Percentiles rank a stretch among this genome's conserved stretches.
phyloP scores from a whole-genome alignment of 257 asterid species.

The Mitragyna speciosa region DNA sequence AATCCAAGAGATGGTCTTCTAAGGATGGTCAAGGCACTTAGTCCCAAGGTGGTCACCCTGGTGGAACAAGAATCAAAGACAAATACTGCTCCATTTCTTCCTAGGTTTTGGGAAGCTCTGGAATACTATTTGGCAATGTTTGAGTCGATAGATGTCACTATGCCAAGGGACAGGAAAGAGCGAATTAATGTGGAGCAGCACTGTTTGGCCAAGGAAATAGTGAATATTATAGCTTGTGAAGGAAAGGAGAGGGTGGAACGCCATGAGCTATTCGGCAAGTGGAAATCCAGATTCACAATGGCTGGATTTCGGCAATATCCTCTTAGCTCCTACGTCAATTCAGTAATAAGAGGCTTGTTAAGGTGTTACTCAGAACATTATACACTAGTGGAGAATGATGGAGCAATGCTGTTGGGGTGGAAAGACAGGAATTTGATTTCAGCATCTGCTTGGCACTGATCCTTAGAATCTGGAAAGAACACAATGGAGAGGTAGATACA shows the following conservation, averaged over 20 bases:
- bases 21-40: conserved; percentile 68
- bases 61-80: conserved; percentile 95
- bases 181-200: conserved; percentile 88
- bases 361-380: conserved; percentile 73
- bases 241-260: conserved; percentile 88
- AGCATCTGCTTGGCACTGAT: conserved; percentile 84
- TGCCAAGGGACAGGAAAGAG: conserved; percentile 75
- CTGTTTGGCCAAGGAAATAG: conserved; percentile 86
- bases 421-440: conserved; percentile 77
- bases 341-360: conserved; percentile 69
- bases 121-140: conserved; percentile 82
- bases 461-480: background rate
- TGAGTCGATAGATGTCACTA: conserved; percentile 73
- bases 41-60: conserved; percentile 73
- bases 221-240: conserved; percentile 89
- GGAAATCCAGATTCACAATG: conserved; percentile 79
- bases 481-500: background rate
- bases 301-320: conserved; percentile 77
- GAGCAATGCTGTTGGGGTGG: conserved; percentile 87
- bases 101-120: conserved; percentile 63
- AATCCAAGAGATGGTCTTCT: conserved; percentile 86
- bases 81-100: conserved; percentile 75
- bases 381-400: conserved; percentile 73
- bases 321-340: conserved; percentile 70
- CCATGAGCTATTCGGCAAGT: conserved; percentile 86